Percentiles rank a stretch among this genome's conserved stretches.
phyloP scores from a whole-genome alignment of 192 early-diverging fungal species.

The Coemansia sp. region DNA sequence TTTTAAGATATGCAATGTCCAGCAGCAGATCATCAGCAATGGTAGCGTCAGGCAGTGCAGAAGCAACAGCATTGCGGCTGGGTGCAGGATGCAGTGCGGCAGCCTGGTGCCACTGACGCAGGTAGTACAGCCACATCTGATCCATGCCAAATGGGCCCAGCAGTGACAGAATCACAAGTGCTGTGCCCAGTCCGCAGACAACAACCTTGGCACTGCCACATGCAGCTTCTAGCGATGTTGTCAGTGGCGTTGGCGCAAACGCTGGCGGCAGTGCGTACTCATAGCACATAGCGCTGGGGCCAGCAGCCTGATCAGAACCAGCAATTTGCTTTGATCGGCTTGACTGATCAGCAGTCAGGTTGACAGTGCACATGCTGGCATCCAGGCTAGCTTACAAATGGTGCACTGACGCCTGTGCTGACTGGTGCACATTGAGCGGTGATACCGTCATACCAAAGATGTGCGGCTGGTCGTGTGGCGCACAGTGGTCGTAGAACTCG shows the following conservation, averaged over 20 bases:
- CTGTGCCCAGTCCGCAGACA: slow-evolving; percentile 39
- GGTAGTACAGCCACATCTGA: slow-evolving; percentile 57
- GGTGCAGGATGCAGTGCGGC: slow-evolving; percentile 19
- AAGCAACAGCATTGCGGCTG: background rate
- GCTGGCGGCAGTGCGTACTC: slow-evolving; percentile 55
- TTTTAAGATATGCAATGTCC: slow-evolving; percentile 12
- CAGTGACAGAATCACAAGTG: slow-evolving; percentile 44
- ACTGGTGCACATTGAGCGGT: slow-evolving; percentile 55
- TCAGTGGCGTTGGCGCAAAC: slow-evolving; percentile 51
- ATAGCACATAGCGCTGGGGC: slow-evolving; percentile 34
- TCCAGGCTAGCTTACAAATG: slow-evolving; percentile 59
- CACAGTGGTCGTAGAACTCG: slow-evolving; percentile 68
- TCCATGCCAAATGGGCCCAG: slow-evolving; percentile 83
- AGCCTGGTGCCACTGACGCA: slow-evolving; percentile 48
- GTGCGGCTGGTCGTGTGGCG: slow-evolving; percentile 58
- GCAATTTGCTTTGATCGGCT: background rate
- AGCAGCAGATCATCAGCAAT: background rate
- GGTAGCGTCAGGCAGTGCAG: background rate
- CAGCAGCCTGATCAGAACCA: background rate
- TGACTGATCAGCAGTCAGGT: slow-evolving; percentile 19
- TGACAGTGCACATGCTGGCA: slow-evolving; percentile 59
- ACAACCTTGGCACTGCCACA: slow-evolving; percentile 44
- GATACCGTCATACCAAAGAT: slow-evolving; percentile 95
- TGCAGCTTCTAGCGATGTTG: slow-evolving; percentile 25
- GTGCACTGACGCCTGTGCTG: slow-evolving; percentile 36